Percentiles rank a stretch among this genome's conserved stretches.
These are phyloP conservation scores for Apiotrichum porosum DNA, from an alignment of 1,284 basidiomycete genomes.

Conservation along the genomic window DNA sequence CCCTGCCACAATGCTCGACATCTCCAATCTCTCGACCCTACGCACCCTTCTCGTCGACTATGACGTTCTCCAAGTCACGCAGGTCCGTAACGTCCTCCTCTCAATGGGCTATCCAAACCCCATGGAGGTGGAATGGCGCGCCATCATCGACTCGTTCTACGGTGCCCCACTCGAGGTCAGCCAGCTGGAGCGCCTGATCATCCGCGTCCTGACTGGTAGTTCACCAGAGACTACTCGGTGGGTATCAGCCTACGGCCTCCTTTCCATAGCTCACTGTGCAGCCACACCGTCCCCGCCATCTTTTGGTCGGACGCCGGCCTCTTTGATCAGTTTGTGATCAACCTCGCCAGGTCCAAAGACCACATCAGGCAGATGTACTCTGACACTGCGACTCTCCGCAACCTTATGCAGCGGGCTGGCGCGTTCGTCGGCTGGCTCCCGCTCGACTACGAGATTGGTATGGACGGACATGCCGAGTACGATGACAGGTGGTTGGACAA, in stretches of 20 bases:
- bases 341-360: neutral
- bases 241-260: neutral
- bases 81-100: too few species aligned
- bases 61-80: too few species aligned
- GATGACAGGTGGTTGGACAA: too few species aligned
- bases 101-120: too few species aligned
- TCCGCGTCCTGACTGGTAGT: neutral
- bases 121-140: too few species aligned
- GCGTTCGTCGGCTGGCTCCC: conserved; percentile 12
- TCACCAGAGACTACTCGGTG: neutral
- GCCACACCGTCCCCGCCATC: conserved; percentile 2
- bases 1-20: too few species aligned
- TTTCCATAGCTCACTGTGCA: too few species aligned
- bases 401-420: neutral
- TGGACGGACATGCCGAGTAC: too few species aligned
- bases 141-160: neutral
- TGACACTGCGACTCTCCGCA: neutral
- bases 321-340: neutral
- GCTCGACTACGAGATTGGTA: neutral
- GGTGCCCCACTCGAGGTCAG: neutral
- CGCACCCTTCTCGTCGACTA: too few species aligned
- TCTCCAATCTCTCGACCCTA: too few species aligned
- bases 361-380: neutral
- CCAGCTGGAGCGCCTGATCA: neutral
- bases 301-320: conserved; percentile 2